phyloP scores from a whole-genome alignment of 2,329 filamentous ascomycete genomes.

The Hirsutella minnesotensis region DNA sequence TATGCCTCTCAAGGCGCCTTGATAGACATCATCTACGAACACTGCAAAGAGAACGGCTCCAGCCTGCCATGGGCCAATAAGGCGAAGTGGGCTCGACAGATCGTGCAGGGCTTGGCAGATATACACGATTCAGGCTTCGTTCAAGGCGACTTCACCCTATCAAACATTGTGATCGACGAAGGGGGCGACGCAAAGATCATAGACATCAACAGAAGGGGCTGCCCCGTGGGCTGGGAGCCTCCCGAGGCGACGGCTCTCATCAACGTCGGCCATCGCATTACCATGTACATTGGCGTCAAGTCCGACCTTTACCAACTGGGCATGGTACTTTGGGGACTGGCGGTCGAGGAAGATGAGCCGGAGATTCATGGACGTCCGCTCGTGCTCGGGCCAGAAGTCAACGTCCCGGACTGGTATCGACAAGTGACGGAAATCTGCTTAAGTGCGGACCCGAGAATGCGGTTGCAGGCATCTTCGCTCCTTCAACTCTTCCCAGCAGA shows the following conservation, averaged over 20 bases:
- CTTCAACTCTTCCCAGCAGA: constrained; percentile 52
- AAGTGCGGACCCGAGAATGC: constrained; percentile 57
- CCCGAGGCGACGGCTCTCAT: constrained; percentile 81
- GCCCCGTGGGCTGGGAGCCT: constrained; percentile 94
- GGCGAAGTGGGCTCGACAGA: constrained; percentile 83
- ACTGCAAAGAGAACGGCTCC: constrained; percentile 43
- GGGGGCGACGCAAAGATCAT: constrained; percentile 88
- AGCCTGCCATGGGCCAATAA: constrained; percentile 56
- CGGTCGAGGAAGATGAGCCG: constrained; percentile 79
- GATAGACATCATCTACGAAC: constrained; percentile 83
- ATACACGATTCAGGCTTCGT: constrained; percentile 96
- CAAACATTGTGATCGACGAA: constrained; percentile 88
- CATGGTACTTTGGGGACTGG: constrained; percentile 93
- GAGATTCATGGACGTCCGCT: constrained; percentile 67
- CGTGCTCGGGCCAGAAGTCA: constrained; percentile 39
- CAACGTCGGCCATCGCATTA: constrained; percentile 77
- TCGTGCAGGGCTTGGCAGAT: constrained; percentile 77
- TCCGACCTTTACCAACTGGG: constrained; percentile 92
- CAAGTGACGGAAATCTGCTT: constrained; percentile 67
- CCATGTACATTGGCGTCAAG: constrained; percentile 97
- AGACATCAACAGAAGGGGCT: constrained; percentile 95
- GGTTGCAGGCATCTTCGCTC: constrained; percentile 62
- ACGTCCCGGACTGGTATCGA: constrained; percentile 70
- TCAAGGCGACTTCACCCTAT: constrained; percentile 93
- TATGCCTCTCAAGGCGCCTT: constrained; percentile 80